Conservation (phyloP, 192 early-diverging fungal species). For the Linderina pennispora region DNA sequence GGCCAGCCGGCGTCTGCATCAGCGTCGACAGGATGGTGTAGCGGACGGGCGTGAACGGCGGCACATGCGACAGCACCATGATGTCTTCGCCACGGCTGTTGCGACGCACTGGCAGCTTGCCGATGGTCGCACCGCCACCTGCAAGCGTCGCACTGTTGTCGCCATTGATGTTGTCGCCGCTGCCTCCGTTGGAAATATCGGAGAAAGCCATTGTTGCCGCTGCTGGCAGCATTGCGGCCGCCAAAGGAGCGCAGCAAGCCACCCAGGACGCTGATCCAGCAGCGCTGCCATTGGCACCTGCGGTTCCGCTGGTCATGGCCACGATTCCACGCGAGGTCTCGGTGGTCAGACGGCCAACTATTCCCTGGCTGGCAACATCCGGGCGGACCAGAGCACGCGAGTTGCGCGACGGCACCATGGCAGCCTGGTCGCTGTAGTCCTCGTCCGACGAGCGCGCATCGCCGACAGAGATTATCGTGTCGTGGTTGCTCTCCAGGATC, state of each 20-base stretch:
- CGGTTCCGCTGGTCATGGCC: not conserved
- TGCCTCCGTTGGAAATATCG: not conserved
- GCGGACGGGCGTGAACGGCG: constrained; percentile 44
- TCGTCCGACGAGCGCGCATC: constrained; percentile 11
- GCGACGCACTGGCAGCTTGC: constrained; percentile 39
- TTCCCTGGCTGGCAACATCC: not conserved
- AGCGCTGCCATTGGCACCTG: not conserved
- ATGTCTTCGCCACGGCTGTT: constrained; percentile 47
- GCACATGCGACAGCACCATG: constrained; percentile 42
- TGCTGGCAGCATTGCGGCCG: not conserved
- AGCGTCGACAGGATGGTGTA: constrained; percentile 39
- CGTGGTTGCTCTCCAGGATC: constrained; percentile 38
- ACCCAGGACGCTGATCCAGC: too few relatives aligned
- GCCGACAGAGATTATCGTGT: constrained; percentile 30
- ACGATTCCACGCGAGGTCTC: not conserved
- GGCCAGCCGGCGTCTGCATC: constrained; percentile 41
- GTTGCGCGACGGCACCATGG: constrained; percentile 5
- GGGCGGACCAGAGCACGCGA: not conserved
- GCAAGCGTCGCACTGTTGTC: constrained; percentile 37
- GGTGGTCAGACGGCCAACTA: not conserved
- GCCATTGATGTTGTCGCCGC: constrained; percentile 28
- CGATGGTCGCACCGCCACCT: constrained; percentile 36
- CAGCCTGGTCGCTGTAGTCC: constrained; percentile 27
- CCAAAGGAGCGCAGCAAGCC: too few relatives aligned
- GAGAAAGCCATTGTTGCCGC: not conserved